A percentile compares a stretch with the other conserved stretches of the same genome.
These are phyloP conservation scores for Rhytidiadelphus loreus DNA, from an alignment of 225 moss, liverwort and hornwort species.

Conservation along the genomic window DNA sequence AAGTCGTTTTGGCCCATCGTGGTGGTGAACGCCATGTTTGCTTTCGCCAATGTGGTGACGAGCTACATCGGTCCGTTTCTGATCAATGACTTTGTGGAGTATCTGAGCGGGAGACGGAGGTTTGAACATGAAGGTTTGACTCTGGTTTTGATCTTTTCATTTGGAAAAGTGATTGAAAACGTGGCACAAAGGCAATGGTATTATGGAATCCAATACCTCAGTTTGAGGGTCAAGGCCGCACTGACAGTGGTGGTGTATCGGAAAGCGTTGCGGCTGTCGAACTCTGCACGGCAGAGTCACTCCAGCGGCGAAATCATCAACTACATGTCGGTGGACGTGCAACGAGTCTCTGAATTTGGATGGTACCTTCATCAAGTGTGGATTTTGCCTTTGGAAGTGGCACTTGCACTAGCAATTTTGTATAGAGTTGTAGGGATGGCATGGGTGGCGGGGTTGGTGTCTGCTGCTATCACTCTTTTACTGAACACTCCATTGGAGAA, in stretches of 20 bases:
- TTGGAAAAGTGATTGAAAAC: constrained; percentile 41
- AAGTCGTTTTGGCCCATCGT: constrained; percentile 38
- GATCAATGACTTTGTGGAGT: constrained; percentile 87
- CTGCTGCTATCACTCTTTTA: constrained; percentile 25
- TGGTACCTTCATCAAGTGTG: constrained; percentile 49
- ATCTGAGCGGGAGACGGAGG: constrained; percentile 66
- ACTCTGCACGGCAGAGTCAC: constrained; percentile 33
- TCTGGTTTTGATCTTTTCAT: constrained; percentile 27
- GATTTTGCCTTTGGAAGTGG: constrained; percentile 47
- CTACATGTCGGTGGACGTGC: constrained; percentile 60
- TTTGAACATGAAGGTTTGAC: constrained; percentile 50
- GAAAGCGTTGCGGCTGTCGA: constrained; percentile 45
- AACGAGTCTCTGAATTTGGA: constrained; percentile 30
- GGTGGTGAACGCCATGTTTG: constrained; percentile 28
- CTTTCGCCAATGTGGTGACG: constrained; percentile 21
- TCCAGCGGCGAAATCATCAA: constrained; percentile 61
- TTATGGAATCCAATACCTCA: constrained; percentile 28
- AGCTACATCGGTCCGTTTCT: constrained; percentile 63
- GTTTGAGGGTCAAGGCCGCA: constrained; percentile 27
- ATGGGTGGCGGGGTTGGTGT: constrained; percentile 35
- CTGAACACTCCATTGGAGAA: constrained; percentile 46
- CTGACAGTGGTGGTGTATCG: constrained; percentile 43
- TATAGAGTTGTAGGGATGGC: constrained; percentile 58
- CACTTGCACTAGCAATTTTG: constrained; percentile 24
- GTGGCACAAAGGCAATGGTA: constrained; percentile 29